A percentile compares a stretch with the other conserved stretches of the same genome.
Evolutionary conservation across 78 protist species (phyloP).

Genomic region (Dictyostelium capitatum): DNA sequence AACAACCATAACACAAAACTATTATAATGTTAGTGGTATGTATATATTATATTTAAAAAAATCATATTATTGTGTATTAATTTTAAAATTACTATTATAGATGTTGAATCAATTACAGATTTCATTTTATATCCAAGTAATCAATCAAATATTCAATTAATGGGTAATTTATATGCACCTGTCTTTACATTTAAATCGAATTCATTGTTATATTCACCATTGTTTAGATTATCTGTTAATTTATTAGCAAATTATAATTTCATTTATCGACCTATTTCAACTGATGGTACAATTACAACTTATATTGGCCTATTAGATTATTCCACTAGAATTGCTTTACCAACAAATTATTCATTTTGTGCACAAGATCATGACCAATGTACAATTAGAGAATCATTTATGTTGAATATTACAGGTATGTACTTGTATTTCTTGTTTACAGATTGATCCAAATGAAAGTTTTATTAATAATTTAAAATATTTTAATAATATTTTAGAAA

Average conservation of each 20-base stretch:
- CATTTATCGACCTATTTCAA: not conserved
- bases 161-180: not conserved
- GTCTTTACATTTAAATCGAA: not conserved
- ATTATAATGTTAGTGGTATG: too few relatives aligned
- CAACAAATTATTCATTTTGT: not conserved
- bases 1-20: too few relatives aligned
- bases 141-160: not conserved
- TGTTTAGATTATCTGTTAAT: not conserved
- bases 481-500: not conserved
- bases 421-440: too few relatives aligned
- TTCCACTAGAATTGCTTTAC: not conserved
- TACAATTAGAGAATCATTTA: not conserved
- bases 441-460: too few relatives aligned
- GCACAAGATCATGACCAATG: not conserved
- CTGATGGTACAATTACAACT: not conserved
- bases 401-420: not conserved
- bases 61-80: too few relatives aligned
- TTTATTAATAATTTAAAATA: not conserved
- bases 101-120: not conserved
- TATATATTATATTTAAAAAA: too few relatives aligned
- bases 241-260: not conserved
- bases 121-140: not conserved
- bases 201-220: not conserved
- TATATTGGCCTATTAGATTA: not conserved
- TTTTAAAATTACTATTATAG: too few relatives aligned